phyloP scores from a whole-genome alignment of 176 grass and related monocot genomes.

The Sorghum bicolor region DNA sequence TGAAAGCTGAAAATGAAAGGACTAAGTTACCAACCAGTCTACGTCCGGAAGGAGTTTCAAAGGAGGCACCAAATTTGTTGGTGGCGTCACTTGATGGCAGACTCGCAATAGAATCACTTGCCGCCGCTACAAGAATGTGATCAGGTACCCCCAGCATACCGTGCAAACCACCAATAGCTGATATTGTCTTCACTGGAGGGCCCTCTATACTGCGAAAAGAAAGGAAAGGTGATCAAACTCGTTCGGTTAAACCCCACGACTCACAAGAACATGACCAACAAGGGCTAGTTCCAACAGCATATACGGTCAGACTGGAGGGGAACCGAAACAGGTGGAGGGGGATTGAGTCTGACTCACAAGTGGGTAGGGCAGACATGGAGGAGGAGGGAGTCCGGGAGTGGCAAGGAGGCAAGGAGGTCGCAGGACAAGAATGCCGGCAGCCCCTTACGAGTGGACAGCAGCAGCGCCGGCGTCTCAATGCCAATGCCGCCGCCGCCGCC shows the following conservation, averaged over 20 bases:
- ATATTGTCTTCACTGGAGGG: constrained; percentile 61
- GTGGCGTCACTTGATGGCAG: constrained; percentile 61
- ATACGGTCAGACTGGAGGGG: not conserved
- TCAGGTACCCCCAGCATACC: constrained; percentile 66
- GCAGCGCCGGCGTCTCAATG: constrained; percentile 70
- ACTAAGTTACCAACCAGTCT: constrained; percentile 49
- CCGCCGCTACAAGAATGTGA: constrained; percentile 67
- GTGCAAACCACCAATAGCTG: constrained; percentile 71
- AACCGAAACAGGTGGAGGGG: not conserved
- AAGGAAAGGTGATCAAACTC: not conserved
- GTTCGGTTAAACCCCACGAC: not conserved
- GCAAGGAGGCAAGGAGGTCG: constrained; percentile 68
- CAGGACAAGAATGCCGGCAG: constrained; percentile 68
- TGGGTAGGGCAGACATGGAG: constrained; percentile 87
- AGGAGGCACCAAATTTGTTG: constrained; percentile 81
- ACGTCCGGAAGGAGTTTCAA: constrained; percentile 81
- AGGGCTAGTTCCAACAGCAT: not conserved
- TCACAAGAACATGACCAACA: not conserved
- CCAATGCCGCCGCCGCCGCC: not conserved
- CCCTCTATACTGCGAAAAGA: constrained; percentile 55
- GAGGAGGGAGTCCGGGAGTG: constrained; percentile 70
- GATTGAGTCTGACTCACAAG: constrained; percentile 46
- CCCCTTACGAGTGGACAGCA: constrained; percentile 72
- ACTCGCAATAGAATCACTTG: constrained; percentile 81
- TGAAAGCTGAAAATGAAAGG: constrained; percentile 3